Evolutionary conservation across 1,139 yeast genomes (phyloP).

Genomic region (Zygoascus hellenicus): DNA sequence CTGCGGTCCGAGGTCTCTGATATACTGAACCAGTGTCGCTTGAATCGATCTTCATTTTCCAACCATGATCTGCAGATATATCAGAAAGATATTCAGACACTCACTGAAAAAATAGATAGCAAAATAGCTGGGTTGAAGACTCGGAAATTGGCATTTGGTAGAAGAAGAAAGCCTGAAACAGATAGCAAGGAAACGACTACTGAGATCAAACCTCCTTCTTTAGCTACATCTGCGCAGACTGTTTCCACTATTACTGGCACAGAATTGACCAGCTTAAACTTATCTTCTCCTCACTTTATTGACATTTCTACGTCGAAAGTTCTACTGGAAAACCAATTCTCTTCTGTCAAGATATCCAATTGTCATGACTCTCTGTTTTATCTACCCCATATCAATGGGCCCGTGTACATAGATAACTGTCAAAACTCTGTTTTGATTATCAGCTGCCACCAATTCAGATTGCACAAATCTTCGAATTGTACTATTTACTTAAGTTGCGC

Average conservation of each 20-base stretch:
- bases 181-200: neutral
- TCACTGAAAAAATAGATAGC: conserved; percentile 12
- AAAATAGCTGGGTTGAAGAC: neutral
- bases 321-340: conserved; percentile 2
- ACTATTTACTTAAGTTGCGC: conserved; percentile 24
- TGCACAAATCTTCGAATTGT: conserved; percentile 25
- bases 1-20: conserved; percentile 15
- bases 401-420: conserved; percentile 23
- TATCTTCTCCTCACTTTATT: conserved; percentile 1
- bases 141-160: neutral
- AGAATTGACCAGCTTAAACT: no score
- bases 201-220: neutral
- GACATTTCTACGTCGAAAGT: neutral
- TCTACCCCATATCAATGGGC: conserved; percentile 21
- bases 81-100: conserved; percentile 15
- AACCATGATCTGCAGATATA: conserved; percentile 24
- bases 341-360: conserved; percentile 13
- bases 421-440: conserved; percentile 19
- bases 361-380: conserved; percentile 13
- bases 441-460: conserved; percentile 31
- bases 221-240: neutral
- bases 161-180: neutral
- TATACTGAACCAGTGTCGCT: conserved; percentile 18
- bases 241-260: neutral
- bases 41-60: conserved; percentile 17